Conservation (phyloP, 2,329 filamentous ascomycete genomes). For the Botrytis paeoniae region DNA sequence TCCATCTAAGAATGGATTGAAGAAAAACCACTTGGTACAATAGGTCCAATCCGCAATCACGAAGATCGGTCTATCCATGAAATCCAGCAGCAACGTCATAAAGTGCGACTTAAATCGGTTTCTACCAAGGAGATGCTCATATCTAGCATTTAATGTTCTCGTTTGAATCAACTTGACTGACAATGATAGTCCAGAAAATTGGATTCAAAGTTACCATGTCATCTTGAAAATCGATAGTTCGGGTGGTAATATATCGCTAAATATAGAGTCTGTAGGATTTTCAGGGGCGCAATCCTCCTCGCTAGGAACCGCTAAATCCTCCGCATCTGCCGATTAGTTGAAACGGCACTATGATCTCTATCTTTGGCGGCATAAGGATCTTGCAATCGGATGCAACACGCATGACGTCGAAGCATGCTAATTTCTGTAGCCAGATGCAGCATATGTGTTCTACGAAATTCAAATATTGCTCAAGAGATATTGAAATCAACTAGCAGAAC, state of each 20-base stretch:
- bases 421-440: neutral
- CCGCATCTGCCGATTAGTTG: neutral
- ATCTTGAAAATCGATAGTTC: neutral
- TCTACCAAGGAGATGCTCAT: neutral
- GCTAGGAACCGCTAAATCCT: neutral
- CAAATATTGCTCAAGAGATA: neutral
- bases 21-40: neutral
- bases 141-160: neutral
- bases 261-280: neutral
- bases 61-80: neutral
- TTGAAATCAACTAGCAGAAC: neutral
- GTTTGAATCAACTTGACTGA: neutral
- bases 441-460: neutral
- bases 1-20: neutral
- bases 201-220: neutral
- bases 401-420: neutral
- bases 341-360: neutral
- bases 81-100: neutral
- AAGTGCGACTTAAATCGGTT: too few relatives aligned
- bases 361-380: neutral
- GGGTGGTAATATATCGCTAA: neutral
- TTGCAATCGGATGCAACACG: neutral
- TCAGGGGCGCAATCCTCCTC: neutral
- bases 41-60: neutral
- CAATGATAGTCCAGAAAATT: neutral